A percentile compares a stretch with the other conserved stretches of the same genome.
Conservation (phyloP, 441 rosid species). For the Sinapis alba region DNA sequence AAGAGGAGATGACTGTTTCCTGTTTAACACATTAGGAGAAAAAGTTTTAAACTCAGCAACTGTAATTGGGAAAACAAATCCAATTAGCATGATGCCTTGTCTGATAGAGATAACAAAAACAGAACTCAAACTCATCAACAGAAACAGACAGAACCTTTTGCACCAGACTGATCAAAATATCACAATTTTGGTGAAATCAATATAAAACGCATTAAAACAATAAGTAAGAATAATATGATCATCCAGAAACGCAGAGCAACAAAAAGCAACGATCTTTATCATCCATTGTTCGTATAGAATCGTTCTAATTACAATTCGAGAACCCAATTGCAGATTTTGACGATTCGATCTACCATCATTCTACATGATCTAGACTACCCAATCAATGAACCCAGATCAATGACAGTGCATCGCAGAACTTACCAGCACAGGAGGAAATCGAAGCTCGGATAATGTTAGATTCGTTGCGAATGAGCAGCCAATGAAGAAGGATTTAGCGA, state of each 20-base stretch:
- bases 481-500: constrained; percentile 15
- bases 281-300: background rate
- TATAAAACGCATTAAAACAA: background rate
- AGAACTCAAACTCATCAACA: background rate
- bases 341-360: constrained; percentile 12
- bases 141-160: background rate
- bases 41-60: constrained; percentile 8
- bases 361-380: background rate
- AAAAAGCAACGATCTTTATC: constrained; percentile 12
- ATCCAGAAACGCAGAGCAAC: constrained; percentile 8
- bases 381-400: constrained; percentile 22
- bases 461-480: constrained; percentile 2
- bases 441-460: background rate
- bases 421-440: constrained; percentile 29
- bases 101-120: background rate
- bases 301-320: background rate
- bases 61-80: background rate
- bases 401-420: constrained; percentile 22
- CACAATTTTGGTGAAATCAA: background rate
- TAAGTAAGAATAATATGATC: background rate
- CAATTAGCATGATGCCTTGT: background rate
- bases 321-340: constrained; percentile 6
- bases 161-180: background rate
- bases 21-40: constrained; percentile 24
- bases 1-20: constrained; percentile 13